Conservation (phyloP, 352 stramenopile genomes). For the Poterioochromonas sp. region DNA sequence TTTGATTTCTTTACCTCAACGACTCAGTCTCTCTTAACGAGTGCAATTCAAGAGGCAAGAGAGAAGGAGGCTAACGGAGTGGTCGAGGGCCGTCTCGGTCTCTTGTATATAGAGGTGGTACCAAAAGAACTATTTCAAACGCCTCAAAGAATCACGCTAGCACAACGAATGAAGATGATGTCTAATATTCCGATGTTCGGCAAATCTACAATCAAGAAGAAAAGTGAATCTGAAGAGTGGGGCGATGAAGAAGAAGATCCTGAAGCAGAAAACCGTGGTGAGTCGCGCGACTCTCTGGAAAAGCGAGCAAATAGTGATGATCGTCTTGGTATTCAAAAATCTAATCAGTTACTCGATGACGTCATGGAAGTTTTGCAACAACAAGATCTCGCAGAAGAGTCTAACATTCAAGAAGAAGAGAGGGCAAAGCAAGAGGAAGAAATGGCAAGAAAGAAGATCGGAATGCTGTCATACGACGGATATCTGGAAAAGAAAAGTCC, state of each 20-base stretch:
- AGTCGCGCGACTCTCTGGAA: background rate
- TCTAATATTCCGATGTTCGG: background rate
- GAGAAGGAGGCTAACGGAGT: background rate
- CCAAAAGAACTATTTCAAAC: background rate
- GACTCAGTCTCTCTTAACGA: background rate
- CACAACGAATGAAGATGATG: background rate
- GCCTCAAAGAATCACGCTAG: background rate
- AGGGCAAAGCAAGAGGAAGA: background rate
- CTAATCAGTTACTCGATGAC: background rate
- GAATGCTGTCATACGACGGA: constrained; percentile 1
- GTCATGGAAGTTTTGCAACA: background rate
- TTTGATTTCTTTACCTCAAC: background rate
- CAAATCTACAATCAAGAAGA: background rate
- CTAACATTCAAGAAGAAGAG: background rate
- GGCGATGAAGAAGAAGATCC: constrained; percentile 6
- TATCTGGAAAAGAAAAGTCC: constrained; percentile 28
- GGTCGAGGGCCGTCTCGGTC: background rate
- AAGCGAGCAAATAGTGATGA: background rate
- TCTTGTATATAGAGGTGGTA: background rate
- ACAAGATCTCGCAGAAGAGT: background rate
- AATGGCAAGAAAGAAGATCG: background rate
- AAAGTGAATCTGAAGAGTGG: background rate
- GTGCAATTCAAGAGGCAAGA: background rate
- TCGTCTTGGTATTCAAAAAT: background rate
- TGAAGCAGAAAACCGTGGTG: background rate